Evolutionary conservation across 2,329 filamentous ascomycete species (phyloP).

Genomic region (Juglanconis juglandina): DNA sequence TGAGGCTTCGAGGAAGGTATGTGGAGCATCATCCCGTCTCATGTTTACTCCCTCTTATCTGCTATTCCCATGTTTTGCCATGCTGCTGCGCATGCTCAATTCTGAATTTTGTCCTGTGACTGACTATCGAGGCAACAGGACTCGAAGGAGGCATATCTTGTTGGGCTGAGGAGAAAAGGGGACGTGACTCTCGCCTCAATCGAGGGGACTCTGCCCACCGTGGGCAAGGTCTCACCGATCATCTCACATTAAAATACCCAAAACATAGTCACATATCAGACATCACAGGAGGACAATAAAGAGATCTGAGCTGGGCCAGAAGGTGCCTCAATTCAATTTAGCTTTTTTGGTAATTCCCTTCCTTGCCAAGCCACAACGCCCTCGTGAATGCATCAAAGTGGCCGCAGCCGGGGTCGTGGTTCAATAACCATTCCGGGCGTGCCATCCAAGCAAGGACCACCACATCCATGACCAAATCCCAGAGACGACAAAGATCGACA

Average conservation of each 20-base stretch:
- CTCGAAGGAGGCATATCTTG: slow-evolving; percentile 82
- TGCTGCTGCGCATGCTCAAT: background rate
- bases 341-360: slow-evolving; percentile 23
- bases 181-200: slow-evolving; percentile 29
- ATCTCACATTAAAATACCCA: background rate
- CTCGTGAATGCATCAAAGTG: slow-evolving; percentile 24
- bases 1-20: slow-evolving; percentile 79
- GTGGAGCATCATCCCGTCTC: slow-evolving; percentile 27
- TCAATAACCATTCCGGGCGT: slow-evolving; percentile 11
- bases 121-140: slow-evolving; percentile 47
- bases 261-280: background rate
- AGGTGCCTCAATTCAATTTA: slow-evolving; percentile 21
- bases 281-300: background rate
- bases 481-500: slow-evolving; percentile 12
- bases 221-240: background rate
- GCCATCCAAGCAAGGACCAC: slow-evolving; percentile 6
- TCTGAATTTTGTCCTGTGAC: too few species aligned
- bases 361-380: slow-evolving; percentile 31
- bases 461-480: slow-evolving; percentile 9
- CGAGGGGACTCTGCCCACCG: slow-evolving; percentile 3
- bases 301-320: background rate
- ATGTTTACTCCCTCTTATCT: background rate
- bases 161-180: slow-evolving; percentile 68
- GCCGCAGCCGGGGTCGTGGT: slow-evolving; percentile 9
- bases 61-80: background rate